Evolutionary conservation across 805 yeast species (phyloP).

Genomic region (Metschnikowia amazonensis): DNA sequence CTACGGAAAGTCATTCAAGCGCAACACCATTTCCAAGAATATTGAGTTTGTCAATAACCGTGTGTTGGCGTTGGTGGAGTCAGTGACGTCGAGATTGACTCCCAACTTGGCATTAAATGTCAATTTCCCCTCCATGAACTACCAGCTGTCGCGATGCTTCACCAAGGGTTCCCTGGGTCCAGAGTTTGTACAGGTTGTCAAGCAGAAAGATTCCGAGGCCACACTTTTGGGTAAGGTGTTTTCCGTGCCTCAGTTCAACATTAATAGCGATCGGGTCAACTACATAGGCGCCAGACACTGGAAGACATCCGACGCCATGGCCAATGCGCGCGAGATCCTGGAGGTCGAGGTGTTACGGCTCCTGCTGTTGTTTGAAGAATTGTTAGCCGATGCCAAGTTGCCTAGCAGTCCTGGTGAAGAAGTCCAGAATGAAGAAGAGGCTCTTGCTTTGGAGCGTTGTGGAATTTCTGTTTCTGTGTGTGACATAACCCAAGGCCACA

Average conservation of each 20-base stretch:
- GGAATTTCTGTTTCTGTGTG: constrained; percentile 12
- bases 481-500: constrained; percentile 8
- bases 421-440: constrained; percentile 5
- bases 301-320: constrained; percentile 8
- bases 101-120: constrained; percentile 19
- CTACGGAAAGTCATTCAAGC: constrained; percentile 12
- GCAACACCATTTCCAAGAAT: constrained; percentile 23
- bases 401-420: constrained; percentile 1
- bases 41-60: constrained; percentile 24
- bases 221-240: constrained; percentile 8
- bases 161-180: constrained; percentile 13
- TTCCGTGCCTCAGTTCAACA: constrained; percentile 7
- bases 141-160: constrained; percentile 21
- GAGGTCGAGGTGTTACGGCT: constrained; percentile 9
- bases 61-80: constrained; percentile 20
- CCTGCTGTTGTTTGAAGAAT: constrained; percentile 1
- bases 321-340: constrained; percentile 2
- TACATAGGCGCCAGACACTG: constrained; percentile 1
- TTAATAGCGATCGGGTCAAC: background rate
- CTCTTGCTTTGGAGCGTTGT: constrained; percentile 9
- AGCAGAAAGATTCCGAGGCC: background rate
- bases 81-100: constrained; percentile 10
- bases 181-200: constrained; percentile 8
- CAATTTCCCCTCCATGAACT: constrained; percentile 30
- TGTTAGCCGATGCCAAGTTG: background rate